phyloP scores from a whole-genome alignment of 129 eudicot genomes.

The Flaveria trinervia region DNA sequence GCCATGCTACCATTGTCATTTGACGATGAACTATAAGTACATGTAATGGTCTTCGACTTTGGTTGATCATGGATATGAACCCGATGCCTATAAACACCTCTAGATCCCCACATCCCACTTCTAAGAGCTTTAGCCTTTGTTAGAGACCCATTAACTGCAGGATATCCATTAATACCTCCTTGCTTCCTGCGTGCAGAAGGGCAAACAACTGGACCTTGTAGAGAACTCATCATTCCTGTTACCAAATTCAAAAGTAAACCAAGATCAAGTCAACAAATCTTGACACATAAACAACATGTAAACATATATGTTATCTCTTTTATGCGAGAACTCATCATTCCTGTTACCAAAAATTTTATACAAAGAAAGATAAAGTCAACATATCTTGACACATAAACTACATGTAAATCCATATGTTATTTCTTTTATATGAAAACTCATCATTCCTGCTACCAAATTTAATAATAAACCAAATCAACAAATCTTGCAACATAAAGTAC shows the following conservation, averaged over 20 bases:
- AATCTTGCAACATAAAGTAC: too few relatives aligned
- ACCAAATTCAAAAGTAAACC: constrained; percentile 4
- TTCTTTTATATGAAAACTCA: too few relatives aligned
- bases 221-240: constrained; percentile 65
- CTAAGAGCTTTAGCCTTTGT: constrained; percentile 46
- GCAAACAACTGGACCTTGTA: constrained; percentile 81
- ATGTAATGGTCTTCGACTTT: constrained; percentile 24
- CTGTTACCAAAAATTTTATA: background rate
- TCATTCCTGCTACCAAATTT: too few relatives aligned
- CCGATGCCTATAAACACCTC: constrained; percentile 38
- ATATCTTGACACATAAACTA: too few relatives aligned
- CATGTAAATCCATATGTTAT: too few relatives aligned
- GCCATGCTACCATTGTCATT: constrained; percentile 49
- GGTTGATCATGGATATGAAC: constrained; percentile 36
- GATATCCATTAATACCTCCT: constrained; percentile 42
- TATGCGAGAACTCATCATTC: too few relatives aligned
- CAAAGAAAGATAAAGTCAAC: too few relatives aligned
- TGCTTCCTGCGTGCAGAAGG: constrained; percentile 66
- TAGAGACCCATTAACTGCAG: constrained; percentile 35
- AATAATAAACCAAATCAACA: too few relatives aligned
- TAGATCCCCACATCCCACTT: constrained; percentile 64
- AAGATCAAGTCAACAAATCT: background rate
- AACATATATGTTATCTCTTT: too few relatives aligned
- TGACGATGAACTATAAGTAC: constrained; percentile 43
- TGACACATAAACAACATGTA: background rate